phyloP scores from a whole-genome alignment of 73 alveolate species.

The Stentor coeruleus region DNA sequence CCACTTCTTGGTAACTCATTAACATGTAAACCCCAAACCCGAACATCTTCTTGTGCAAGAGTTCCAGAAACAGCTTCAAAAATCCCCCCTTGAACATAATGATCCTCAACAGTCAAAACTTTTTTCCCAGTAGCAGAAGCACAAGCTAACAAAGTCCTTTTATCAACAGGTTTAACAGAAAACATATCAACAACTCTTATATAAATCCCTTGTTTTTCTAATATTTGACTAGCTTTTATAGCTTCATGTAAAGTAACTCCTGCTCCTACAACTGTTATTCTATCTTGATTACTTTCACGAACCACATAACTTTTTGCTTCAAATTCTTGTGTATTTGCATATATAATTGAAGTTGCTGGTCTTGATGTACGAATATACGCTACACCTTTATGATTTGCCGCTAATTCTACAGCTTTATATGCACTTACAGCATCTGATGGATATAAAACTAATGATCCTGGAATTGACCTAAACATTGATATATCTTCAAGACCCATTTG shows the following conservation, averaged over 20 bases:
- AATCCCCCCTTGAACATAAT: slow-evolving; percentile 72
- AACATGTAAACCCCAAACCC: slow-evolving; percentile 47
- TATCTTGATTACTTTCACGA: slow-evolving; percentile 36
- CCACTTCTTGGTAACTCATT: slow-evolving; percentile 71
- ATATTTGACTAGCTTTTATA: slow-evolving; percentile 54
- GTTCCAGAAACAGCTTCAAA: slow-evolving; percentile 59
- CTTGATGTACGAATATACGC: slow-evolving; percentile 60
- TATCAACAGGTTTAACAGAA: slow-evolving; percentile 69
- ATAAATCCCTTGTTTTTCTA: slow-evolving; percentile 46
- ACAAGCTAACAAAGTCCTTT: slow-evolving; percentile 30
- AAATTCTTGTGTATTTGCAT: slow-evolving; percentile 45
- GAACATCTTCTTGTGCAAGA: slow-evolving; percentile 45
- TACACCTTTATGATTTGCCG: slow-evolving; percentile 62
- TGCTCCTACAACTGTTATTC: slow-evolving; percentile 57
- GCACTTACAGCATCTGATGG: slow-evolving; percentile 75
- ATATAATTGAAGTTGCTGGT: slow-evolving; percentile 57
- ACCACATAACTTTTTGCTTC: slow-evolving; percentile 48
- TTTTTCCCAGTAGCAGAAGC: slow-evolving; percentile 41
- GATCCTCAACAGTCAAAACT: slow-evolving; percentile 73
- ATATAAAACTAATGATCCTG: slow-evolving; percentile 60
- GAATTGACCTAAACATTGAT: slow-evolving; percentile 65
- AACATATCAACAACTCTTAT: slow-evolving; percentile 68
- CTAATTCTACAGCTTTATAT: slow-evolving; percentile 61
- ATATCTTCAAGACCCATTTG: slow-evolving; percentile 78
- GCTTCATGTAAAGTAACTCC: slow-evolving; percentile 65